Percentiles rank a stretch among this genome's conserved stretches.
phyloP scores from a whole-genome alignment of 257 asterid genomes.

The Petunia secreta region DNA sequence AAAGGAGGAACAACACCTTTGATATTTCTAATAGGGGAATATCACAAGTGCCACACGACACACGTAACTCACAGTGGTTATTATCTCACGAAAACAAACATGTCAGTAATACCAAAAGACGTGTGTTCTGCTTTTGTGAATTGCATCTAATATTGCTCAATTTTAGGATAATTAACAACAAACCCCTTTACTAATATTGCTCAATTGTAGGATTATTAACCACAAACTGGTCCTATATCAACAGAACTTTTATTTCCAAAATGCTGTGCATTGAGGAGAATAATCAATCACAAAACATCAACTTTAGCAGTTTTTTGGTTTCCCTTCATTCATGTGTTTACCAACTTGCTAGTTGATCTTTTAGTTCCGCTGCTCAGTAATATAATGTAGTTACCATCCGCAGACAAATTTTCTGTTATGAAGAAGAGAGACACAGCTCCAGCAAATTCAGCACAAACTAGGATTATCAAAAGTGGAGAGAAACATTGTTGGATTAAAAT shows the following conservation, averaged over 20 bases:
- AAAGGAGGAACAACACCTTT: background rate
- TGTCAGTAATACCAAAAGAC: background rate
- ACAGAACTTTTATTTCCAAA: background rate
- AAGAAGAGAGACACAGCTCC: slow-evolving; percentile 1
- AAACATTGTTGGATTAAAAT: background rate
- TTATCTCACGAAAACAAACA: background rate
- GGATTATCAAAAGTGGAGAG: background rate
- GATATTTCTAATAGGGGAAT: background rate
- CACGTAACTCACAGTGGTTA: background rate
- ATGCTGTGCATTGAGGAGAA: background rate
- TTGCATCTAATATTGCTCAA: background rate
- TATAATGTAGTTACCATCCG: background rate
- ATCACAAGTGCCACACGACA: background rate
- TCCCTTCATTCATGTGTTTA: background rate
- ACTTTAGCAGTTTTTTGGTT: background rate
- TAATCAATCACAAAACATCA: background rate
- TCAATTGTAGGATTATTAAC: background rate
- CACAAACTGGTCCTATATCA: background rate
- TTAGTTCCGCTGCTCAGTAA: background rate
- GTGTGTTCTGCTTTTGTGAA: background rate
- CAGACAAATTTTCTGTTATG: background rate
- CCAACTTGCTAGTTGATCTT: slow-evolving; percentile 10
- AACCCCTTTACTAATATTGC: background rate
- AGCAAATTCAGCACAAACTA: background rate
- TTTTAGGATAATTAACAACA: background rate